Evolutionary conservation across 768 basidiomycete species (phyloP).

Genomic region (Rubroboletus satanas): DNA sequence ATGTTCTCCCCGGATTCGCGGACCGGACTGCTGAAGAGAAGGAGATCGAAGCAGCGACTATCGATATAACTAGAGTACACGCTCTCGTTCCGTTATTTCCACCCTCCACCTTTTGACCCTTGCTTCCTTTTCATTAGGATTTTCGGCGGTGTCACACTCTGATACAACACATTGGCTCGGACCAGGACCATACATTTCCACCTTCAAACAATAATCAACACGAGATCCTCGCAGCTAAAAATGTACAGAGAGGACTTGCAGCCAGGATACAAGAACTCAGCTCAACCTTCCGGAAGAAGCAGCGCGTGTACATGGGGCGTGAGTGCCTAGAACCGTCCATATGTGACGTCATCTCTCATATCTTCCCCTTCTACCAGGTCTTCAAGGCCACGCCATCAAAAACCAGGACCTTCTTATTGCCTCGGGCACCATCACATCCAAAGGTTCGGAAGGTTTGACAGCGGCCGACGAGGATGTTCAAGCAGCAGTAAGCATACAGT

Average conservation of each 20-base stretch:
- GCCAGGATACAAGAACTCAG: conserved; percentile 93
- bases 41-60: conserved; percentile 85
- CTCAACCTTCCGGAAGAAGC: conserved; percentile 92
- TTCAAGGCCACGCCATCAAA: conserved; percentile 97
- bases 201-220: conserved; percentile 46
- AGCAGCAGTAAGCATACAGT: conserved; percentile 61
- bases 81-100: conserved; percentile 8
- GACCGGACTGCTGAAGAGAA: conserved; percentile 92
- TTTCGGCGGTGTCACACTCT: conserved; percentile 42
- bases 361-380: conserved; percentile 46
- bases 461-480: conserved; percentile 89
- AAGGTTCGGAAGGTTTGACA: conserved; percentile 75
- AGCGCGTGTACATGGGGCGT: conserved; percentile 98
- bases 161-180: conserved; percentile 66
- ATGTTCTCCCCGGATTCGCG: conserved; percentile 92
- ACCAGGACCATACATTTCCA: conserved; percentile 61
- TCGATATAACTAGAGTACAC: conserved; percentile 81
- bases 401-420: conserved; percentile 93
- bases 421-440: conserved; percentile 78
- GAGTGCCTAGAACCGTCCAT: conserved; percentile 35
- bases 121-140: conserved; percentile 26
- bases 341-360: conserved; percentile 13
- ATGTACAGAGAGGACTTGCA: conserved; percentile 94
- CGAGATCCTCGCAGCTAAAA: conserved; percentile 72
- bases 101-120: conserved; percentile 3